Evolutionary conservation across 495 filamentous ascomycete species (phyloP), one percentile per base, ranked within the genome.

Genomic region (Cercophora sp.): DNA sequence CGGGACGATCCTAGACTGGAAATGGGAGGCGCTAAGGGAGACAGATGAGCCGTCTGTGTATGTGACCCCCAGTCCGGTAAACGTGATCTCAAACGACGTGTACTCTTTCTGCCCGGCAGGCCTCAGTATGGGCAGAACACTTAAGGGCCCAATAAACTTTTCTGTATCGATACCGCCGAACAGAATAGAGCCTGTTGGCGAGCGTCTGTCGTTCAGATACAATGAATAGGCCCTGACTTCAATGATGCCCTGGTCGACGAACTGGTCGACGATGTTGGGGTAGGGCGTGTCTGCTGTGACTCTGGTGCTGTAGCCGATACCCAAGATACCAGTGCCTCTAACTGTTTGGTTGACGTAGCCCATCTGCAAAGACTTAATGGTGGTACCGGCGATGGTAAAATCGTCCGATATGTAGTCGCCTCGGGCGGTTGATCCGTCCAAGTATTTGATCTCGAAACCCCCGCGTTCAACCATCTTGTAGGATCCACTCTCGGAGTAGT

Each of bases 91-190:
- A 52, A 71, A 77, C 27, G 68, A 67, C 25, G 63, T 63, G 59
- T 68, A 68, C 19, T 15, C 26, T 4, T 60, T 55, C 22, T 48
- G 60, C 34, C n/a, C 53, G 36, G 31, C 31, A 31, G 76, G 73
- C 16, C 76, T 70, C 19, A 67, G 27, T 26, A 97, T 80, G 18
- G 89, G 88, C 1, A 97, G 65, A 3, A 83, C 85, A 31, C 79
- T 57, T 2, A 98, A 80, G 11, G 73, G 58, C 29, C 91, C 93
- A 34, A 79, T 77, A 68, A 85, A 98, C 66, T 96, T 96, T 48
- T 80, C 79, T 0, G 82, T 88, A 64, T 98, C 87, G 25, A 96
- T 79, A 25, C 92, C 94, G 35, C 93, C 93, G 59, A 98, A 96
- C 25, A 98, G 75, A 50, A 98, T 85, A 25, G 80, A 80, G 15